Evolutionary conservation across 2,329 filamentous ascomycete species (phyloP), one percentile per base, ranked within the genome.

Genomic region (Aspergillus phoenicis): DNA sequence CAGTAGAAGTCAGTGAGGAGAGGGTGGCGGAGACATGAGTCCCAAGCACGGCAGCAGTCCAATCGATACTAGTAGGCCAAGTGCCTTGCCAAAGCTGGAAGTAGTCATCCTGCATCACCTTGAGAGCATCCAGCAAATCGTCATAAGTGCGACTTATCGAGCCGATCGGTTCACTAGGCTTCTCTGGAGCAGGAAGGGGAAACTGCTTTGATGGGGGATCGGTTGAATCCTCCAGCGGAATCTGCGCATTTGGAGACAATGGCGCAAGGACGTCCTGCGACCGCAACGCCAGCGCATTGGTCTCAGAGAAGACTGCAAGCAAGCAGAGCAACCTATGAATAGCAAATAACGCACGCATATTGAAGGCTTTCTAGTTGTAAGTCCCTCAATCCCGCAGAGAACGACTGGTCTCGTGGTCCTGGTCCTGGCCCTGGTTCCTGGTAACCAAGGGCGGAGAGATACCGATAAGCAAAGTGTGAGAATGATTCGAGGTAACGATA

Each of bases 1-100:
- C 77, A 10, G 86, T 36, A 33, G 74, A 71, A 10, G 90, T 90
- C 57, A 96, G 79, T n/a, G 89, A 88, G 15, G 83, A 85, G 15
- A 95, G 82, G 2, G 88, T 85, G 13, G 88, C 90, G 0, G 91
- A 89, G 38, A 97, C 78, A 59, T 94, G 87, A 0, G 93, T 97
- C 47, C 88, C 88, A 68, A 91, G 81, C 8, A 97, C 91, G 4
- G 94, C 93, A 17, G 88, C 89, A 0, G 94, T 98, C 94, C 94
- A 98, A 79, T 97, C 94, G 70, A 96, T 97, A 33, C 91, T 85
- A 1, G 83, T 83, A 0, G 93, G 91, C 91, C 93, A 98, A 26
- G 87, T 92, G 10, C 91, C 93, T 38, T 89, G 80, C 83, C 90
- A 90, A 4, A 89, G 78, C 51, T 87, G 84, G 73, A 95, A 97